These are phyloP conservation scores for Raphanus raphanistrum DNA, from an alignment of 345 rosid genomes.

Conservation along the genomic window DNA sequence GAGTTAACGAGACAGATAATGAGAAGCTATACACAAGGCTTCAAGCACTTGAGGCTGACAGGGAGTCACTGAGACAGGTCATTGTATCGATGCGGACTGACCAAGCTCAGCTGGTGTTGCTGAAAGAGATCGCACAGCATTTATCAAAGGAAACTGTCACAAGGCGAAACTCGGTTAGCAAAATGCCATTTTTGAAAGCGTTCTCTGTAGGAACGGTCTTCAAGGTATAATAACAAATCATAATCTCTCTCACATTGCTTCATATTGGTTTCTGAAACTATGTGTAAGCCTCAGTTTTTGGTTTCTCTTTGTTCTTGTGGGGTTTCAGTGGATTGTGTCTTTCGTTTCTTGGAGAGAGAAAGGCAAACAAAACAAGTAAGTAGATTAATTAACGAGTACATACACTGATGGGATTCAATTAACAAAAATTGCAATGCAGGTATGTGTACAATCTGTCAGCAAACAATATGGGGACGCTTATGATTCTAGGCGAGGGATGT, in stretches of 20 bases:
- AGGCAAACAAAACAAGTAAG: conserved; percentile 83
- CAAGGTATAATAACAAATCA: conserved; percentile 52
- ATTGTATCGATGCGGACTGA: conserved; percentile 88
- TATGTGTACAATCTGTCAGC: conserved; percentile 59
- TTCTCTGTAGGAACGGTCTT: conserved; percentile 59
- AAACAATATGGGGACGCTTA: conserved; percentile 68
- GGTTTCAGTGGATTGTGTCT: conserved; percentile 74
- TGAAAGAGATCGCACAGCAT: conserved; percentile 95
- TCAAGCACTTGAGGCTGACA: conserved; percentile 95
- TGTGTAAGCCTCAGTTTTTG: conserved; percentile 8
- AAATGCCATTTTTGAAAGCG: conserved; percentile 46
- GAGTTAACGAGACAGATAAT: conserved; percentile 62
- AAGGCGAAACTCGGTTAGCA: conserved; percentile 42
- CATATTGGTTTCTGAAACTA: not conserved
- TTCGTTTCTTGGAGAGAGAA: conserved; percentile 76
- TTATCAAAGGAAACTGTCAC: conserved; percentile 66
- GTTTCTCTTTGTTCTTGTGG: not conserved
- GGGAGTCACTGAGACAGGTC: conserved; percentile 91
- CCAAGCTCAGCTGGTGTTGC: conserved; percentile 76
- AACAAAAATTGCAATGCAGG: conserved; percentile 40
- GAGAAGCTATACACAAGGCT: conserved; percentile 86
- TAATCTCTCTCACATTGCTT: conserved; percentile 1
- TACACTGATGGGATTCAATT: not conserved
- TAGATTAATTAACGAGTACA: not conserved
- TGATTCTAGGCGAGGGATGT: conserved; percentile 76